These are phyloP conservation scores for Aspergillus affinis DNA, from an alignment of 495 filamentous ascomycete genomes.

Conservation along the genomic window DNA sequence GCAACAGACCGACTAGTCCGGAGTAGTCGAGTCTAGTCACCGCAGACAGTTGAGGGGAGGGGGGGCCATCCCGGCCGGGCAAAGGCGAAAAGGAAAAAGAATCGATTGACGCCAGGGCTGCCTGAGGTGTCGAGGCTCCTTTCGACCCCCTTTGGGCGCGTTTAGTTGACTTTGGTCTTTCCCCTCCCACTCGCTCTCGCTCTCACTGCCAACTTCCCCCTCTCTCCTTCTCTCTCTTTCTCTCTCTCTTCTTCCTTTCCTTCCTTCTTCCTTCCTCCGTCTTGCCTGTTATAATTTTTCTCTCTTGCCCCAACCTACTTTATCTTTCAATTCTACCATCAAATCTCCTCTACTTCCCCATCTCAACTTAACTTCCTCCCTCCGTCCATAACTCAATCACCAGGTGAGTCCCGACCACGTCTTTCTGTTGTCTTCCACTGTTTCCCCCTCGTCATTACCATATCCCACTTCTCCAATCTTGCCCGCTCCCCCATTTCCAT, in stretches of 20 bases:
- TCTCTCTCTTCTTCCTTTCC: slow-evolving; percentile 22
- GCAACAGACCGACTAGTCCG: too few relatives aligned
- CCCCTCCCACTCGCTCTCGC: slow-evolving; percentile 22
- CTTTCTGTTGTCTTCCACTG: slow-evolving; percentile 11
- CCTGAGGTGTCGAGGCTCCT: slow-evolving; percentile 8
- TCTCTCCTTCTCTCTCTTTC: slow-evolving; percentile 11
- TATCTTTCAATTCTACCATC: slow-evolving; percentile 1
- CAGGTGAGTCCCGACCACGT: slow-evolving; percentile 8
- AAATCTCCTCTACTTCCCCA: slow-evolving; percentile 3
- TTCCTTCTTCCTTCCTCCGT: slow-evolving; percentile 9
- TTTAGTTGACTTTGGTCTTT: slow-evolving; percentile 20
- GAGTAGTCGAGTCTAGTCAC: too few relatives aligned
- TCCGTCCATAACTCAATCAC: background rate
- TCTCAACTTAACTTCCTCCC: background rate
- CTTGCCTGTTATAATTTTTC: slow-evolving; percentile 4
- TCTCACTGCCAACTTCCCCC: slow-evolving; percentile 21
- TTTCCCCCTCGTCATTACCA: slow-evolving; percentile 14
- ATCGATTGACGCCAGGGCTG: background rate
- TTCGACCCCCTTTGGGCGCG: slow-evolving; percentile 17
- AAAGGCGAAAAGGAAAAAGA: background rate
- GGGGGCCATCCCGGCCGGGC: too few relatives aligned
- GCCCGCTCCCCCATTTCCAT: slow-evolving; percentile 5
- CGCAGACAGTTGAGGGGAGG: too few relatives aligned
- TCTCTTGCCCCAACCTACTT: slow-evolving; percentile 1
- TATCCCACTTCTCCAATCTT: slow-evolving; percentile 18